A percentile compares a stretch with the other conserved stretches of the same genome.
These are phyloP conservation scores for Salix purpurea DNA, from an alignment of 345 rosid genomes.

Conservation along the genomic window DNA sequence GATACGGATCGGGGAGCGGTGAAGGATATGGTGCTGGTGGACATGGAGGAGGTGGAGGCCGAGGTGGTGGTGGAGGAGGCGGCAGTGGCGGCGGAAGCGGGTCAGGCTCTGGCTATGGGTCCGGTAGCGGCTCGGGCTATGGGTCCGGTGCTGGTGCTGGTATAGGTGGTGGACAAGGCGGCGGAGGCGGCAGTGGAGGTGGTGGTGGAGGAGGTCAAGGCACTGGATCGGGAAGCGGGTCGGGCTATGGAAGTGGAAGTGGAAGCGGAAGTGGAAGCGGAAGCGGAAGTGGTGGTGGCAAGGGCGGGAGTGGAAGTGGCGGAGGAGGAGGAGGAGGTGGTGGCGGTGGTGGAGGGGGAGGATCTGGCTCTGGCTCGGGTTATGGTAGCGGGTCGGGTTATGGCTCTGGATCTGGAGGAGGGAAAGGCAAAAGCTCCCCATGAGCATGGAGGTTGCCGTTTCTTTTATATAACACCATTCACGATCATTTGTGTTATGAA, in stretches of 20 bases:
- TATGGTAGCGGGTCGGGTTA: no score
- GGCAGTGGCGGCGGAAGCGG: slow-evolving; percentile 14
- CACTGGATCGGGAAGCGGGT: no score
- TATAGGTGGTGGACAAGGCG: slow-evolving; percentile 31
- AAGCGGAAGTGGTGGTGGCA: no score
- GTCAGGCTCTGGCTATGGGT: slow-evolving; percentile 5
- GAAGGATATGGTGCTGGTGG: slow-evolving; percentile 24
- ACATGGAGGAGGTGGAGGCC: slow-evolving; percentile 14
- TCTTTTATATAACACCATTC: background rate
- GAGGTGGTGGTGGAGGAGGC: slow-evolving; percentile 21
- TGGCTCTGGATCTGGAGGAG: no score
- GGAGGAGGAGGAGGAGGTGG: no score
- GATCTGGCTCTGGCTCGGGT: no score
- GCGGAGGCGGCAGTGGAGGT: slow-evolving; percentile 37
- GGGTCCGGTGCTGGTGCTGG: slow-evolving; percentile 1
- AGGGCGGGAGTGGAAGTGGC: no score
- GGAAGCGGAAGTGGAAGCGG: no score
- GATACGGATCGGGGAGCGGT: no score
- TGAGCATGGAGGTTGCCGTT: slow-evolving; percentile 13
- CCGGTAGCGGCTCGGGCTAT: slow-evolving; percentile 20
- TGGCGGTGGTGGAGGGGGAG: no score
- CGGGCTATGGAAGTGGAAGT: no score
- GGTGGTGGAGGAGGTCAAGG: no score
- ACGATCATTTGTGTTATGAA: slow-evolving; percentile 8
- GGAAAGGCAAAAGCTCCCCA: slow-evolving; percentile 13